These are phyloP conservation scores for Elongisporangium undulatum DNA, from an alignment of 352 stramenopile species.

Conservation along the genomic window DNA sequence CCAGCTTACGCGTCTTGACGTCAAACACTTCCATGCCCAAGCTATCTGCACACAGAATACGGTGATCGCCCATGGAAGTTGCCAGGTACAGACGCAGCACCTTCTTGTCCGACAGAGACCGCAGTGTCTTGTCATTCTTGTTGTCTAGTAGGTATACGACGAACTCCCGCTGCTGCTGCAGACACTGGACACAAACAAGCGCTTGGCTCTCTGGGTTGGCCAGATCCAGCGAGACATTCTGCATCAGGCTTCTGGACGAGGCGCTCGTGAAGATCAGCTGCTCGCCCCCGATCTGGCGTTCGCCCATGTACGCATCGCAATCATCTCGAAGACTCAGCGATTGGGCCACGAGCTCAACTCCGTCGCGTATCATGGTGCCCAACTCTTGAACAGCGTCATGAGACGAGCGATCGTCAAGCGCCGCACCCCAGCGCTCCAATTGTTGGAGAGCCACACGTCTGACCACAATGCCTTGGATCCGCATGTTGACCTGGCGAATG, in stretches of 20 bases:
- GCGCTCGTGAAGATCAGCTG: constrained; percentile 9
- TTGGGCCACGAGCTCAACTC: constrained; percentile 23
- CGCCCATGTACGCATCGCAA: constrained; percentile 51
- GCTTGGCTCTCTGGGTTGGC: constrained; percentile 17
- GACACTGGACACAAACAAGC: constrained; percentile 37
- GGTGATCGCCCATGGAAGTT: constrained; percentile 43
- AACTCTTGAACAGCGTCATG: constrained; percentile 12
- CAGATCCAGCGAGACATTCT: constrained; percentile 26
- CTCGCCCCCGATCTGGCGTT: constrained; percentile 21
- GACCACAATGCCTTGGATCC: constrained; percentile 39
- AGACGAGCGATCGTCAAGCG: constrained; percentile 13
- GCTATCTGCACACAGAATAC: constrained; percentile 56
- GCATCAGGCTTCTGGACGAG: constrained; percentile 48
- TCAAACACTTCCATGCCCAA: constrained; percentile 46
- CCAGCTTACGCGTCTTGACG: constrained; percentile 22
- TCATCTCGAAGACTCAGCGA: constrained; percentile 16
- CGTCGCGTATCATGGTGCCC: constrained; percentile 15
- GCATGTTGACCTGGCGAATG: constrained; percentile 35
- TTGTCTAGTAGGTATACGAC: constrained; percentile 27
- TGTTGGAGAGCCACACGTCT: constrained; percentile 21
- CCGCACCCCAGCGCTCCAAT: constrained; percentile 15
- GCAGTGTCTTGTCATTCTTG: constrained; percentile 18
- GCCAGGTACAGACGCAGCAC: constrained; percentile 30
- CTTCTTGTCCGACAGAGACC: constrained; percentile 20
- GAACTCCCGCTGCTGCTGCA: constrained; percentile 25